Evolutionary conservation across 163 green algal species (phyloP).

Genomic region (Chlorella variabilis): DNA sequence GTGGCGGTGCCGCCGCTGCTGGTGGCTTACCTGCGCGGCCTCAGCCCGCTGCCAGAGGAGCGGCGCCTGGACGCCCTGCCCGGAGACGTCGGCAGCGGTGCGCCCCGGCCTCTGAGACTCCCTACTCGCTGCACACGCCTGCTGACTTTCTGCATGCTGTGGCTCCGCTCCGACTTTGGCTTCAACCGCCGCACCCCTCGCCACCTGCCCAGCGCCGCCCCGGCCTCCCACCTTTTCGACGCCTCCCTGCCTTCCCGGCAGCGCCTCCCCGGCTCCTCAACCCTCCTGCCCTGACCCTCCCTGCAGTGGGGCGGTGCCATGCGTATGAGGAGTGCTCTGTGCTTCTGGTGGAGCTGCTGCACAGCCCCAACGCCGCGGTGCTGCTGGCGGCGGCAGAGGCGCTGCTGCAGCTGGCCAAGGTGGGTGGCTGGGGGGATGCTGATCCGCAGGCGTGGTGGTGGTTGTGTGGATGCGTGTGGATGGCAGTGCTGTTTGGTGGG

Average conservation of each 20-base stretch:
- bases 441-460: not conserved
- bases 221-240: no score
- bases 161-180: no score
- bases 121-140: no score
- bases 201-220: no score
- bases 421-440: not conserved
- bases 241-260: no score
- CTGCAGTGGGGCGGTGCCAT: slow-evolving; percentile 15
- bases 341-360: slow-evolving; percentile 41
- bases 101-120: no score
- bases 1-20: slow-evolving; percentile 38
- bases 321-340: slow-evolving; percentile 15
- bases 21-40: slow-evolving; percentile 19
- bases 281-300: not conserved
- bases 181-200: no score
- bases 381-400: slow-evolving; percentile 36
- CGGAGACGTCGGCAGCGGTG: slow-evolving; percentile 19
- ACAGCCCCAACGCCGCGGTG: slow-evolving; percentile 5
- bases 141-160: no score
- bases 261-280: no score
- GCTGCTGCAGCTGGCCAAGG: slow-evolving; percentile 44
- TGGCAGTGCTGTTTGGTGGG: not conserved
- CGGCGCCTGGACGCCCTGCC: slow-evolving; percentile 15
- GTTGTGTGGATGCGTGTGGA: not conserved
- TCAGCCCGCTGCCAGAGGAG: slow-evolving; percentile 15